Conservation (phyloP, 106 monocot species). For the Dioscorea zingiberensis region DNA sequence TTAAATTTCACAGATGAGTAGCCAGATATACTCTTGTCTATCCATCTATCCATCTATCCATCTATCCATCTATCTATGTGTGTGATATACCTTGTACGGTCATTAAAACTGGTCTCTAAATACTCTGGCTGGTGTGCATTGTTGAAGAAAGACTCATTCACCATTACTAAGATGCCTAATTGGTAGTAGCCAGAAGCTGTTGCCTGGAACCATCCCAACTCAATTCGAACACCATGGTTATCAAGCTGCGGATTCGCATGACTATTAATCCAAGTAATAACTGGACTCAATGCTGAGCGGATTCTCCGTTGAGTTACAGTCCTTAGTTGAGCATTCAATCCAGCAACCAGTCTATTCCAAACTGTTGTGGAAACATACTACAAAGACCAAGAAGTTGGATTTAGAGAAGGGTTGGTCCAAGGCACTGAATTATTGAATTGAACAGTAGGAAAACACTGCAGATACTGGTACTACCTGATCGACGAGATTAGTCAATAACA, state of each 20-base stretch:
- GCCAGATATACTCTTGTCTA: too few species aligned
- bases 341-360: conserved; percentile 80
- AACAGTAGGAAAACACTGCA: background rate
- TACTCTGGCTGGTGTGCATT: conserved; percentile 30
- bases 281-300: conserved; percentile 44
- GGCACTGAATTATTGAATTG: too few species aligned
- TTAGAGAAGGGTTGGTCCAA: too few species aligned
- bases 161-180: conserved; percentile 56
- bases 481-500: conserved; percentile 74
- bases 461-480: conserved; percentile 53
- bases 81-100: conserved; percentile 43
- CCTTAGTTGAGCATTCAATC: conserved; percentile 82
- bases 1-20: too few species aligned
- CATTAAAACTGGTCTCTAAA: conserved; percentile 22
- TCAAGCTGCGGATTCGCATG: conserved; percentile 79
- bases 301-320: conserved; percentile 57
- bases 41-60: background rate
- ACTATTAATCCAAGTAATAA: conserved; percentile 64
- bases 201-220: conserved; percentile 87
- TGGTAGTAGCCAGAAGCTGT: conserved; percentile 96
- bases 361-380: conserved; percentile 74
- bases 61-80: background rate
- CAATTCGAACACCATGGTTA: conserved; percentile 54
- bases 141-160: conserved; percentile 36
- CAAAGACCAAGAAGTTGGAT: background rate